Conservation (phyloP, 1,284 basidiomycete species). For the Fistulina hepatica region DNA sequence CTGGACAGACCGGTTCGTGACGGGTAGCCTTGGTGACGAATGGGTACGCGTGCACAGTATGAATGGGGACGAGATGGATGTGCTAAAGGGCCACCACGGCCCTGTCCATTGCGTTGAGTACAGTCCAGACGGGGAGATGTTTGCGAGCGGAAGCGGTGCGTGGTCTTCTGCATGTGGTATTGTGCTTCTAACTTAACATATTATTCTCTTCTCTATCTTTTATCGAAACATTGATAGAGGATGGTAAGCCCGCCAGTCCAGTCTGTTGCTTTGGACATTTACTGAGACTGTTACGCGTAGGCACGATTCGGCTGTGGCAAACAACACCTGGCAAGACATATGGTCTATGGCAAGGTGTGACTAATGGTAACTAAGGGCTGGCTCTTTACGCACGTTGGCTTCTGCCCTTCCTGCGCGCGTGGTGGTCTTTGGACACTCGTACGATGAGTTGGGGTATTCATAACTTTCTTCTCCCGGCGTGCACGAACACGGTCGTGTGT, state of each 20-base stretch:
- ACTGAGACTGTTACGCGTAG: constrained; percentile 25
- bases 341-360: constrained; percentile 85
- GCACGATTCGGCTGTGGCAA: constrained; percentile 94
- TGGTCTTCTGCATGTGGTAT: constrained; percentile 15
- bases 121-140: constrained; percentile 97
- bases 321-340: constrained; percentile 88
- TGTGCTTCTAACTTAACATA: constrained; percentile 11
- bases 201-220: too few species aligned
- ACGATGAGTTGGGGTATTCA: too few species aligned
- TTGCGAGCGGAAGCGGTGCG: constrained; percentile 89
- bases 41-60: constrained; percentile 95
- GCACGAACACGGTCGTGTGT: too few species aligned
- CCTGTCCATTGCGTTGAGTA: constrained; percentile 92
- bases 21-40: constrained; percentile 83
- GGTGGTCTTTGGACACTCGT: too few species aligned
- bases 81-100: constrained; percentile 96
- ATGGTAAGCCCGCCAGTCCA: constrained; percentile 50
- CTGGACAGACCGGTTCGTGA: constrained; percentile 82
- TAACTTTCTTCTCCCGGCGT: too few species aligned
- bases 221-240: constrained; percentile 57
- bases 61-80: constrained; percentile 81
- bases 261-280: background rate
- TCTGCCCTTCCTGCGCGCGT: too few species aligned
- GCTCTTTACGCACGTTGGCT: too few species aligned
- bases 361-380: too few species aligned